A percentile compares a stretch with the other conserved stretches of the same genome.
phyloP scores from a whole-genome alignment of 1,284 basidiomycete species.

The Lignosus rhinocerotis region DNA sequence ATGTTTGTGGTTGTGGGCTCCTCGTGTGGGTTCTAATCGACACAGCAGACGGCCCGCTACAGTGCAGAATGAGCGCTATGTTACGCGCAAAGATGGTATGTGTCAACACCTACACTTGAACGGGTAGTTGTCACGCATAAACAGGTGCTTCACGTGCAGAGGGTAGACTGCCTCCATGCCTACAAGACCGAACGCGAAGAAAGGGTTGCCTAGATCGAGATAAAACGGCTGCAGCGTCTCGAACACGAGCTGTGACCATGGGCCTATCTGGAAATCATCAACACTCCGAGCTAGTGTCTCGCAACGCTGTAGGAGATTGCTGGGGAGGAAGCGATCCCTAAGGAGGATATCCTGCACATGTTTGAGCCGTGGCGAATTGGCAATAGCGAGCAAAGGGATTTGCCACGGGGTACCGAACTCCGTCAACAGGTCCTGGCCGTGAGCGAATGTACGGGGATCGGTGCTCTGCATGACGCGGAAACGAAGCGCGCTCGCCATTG shows the following conservation, averaged over 20 bases:
- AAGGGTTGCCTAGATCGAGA: not conserved
- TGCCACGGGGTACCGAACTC: constrained; percentile 12
- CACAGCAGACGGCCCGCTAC: constrained; percentile 5
- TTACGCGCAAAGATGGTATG: no score
- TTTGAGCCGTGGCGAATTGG: not conserved
- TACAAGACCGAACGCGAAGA: not conserved
- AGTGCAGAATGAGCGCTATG: not conserved
- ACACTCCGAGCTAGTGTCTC: not conserved
- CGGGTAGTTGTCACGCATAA: not conserved
- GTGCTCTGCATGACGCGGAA: constrained; percentile 11
- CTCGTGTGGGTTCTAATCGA: not conserved
- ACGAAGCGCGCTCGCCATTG: constrained; percentile 9
- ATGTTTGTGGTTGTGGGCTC: not conserved
- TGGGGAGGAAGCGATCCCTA: not conserved
- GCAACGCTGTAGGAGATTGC: not conserved
- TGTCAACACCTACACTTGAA: constrained; percentile 3
- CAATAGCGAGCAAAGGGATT: constrained; percentile 8
- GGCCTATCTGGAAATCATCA: not conserved
- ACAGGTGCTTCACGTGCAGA: not conserved
- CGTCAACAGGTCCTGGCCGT: constrained; percentile 10
- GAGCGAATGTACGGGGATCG: not conserved
- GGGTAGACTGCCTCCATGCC: not conserved
- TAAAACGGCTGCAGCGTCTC: constrained; percentile 4
- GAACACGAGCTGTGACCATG: constrained; percentile 5
- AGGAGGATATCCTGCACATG: constrained; percentile 1